Conservation (phyloP, 2,329 filamentous ascomycete genomes). For the Pseudodiploospora longispora region DNA sequence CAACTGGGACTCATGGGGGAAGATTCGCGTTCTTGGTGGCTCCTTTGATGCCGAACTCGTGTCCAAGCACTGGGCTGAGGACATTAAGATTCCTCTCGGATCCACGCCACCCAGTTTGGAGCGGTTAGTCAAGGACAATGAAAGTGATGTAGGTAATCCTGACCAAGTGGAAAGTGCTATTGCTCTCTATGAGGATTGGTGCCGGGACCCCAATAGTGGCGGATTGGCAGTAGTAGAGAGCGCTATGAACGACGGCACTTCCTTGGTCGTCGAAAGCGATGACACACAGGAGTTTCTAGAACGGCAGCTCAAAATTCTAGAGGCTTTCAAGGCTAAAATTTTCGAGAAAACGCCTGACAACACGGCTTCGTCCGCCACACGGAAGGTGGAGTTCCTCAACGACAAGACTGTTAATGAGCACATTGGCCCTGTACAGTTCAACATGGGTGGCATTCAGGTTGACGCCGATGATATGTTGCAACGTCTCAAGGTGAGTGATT, state of each 20-base stretch:
- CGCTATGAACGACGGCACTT: conserved; percentile 28
- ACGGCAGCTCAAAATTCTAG: conserved; percentile 67
- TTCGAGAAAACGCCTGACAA: conserved; percentile 34
- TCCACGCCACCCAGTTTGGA: conserved; percentile 18
- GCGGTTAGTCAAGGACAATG: conserved; percentile 14
- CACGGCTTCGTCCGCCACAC: conserved; percentile 13
- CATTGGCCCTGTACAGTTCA: conserved; percentile 92
- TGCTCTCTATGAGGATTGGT: conserved; percentile 68
- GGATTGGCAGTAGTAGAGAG: conserved; percentile 35
- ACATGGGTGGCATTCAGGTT: conserved; percentile 95
- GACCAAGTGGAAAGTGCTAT: conserved; percentile 50
- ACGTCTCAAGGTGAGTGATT: conserved; percentile 61
- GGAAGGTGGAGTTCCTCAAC: conserved; percentile 26
- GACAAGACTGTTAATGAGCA: conserved; percentile 60
- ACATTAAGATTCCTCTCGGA: conserved; percentile 54
- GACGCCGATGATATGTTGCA: conserved; percentile 91
- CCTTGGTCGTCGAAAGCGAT: conserved; percentile 31
- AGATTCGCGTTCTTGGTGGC: conserved; percentile 85
- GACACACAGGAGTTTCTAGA: conserved; percentile 72
- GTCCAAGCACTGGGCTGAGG: conserved; percentile 77
- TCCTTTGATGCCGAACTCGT: conserved; percentile 86
- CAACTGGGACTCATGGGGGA: conserved; percentile 98
- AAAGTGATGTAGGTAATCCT: conserved; percentile 5
- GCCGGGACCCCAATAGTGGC: conserved; percentile 64
- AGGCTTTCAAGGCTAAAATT: conserved; percentile 50